phyloP scores from a whole-genome alignment of 129 eudicot genomes.

The Artemisia argyi region DNA sequence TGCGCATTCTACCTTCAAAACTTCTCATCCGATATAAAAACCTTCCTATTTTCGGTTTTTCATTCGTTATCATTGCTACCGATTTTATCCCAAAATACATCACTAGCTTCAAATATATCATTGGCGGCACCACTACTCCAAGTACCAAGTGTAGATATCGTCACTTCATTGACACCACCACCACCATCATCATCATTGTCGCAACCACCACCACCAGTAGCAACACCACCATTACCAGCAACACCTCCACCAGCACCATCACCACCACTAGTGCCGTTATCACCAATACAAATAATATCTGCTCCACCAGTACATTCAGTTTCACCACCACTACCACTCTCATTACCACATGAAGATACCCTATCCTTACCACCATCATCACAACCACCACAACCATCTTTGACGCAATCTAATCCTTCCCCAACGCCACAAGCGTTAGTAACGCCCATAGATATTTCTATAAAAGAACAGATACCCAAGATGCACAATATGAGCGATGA shows the following conservation, averaged over 20 bases:
- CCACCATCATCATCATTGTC: neutral
- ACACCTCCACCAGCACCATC: neutral
- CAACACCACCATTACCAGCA: neutral
- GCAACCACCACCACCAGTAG: slow-evolving; percentile 9
- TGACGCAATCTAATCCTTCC: neutral
- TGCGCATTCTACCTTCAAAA: slow-evolving; percentile 37
- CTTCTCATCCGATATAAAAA: slow-evolving; percentile 19
- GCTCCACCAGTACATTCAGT: neutral
- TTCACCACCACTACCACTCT: neutral
- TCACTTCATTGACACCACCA: neutral
- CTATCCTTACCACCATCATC: neutral
- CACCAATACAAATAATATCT: neutral
- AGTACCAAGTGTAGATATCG: neutral
- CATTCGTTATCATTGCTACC: slow-evolving; percentile 10
- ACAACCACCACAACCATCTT: neutral
- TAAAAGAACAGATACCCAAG: slow-evolving; percentile 17
- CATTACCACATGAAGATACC: too few species aligned
- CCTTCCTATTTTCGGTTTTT: neutral
- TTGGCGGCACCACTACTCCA: neutral
- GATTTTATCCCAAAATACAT: neutral
- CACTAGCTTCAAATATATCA: neutral
- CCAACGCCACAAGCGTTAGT: neutral
- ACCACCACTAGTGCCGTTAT: neutral
- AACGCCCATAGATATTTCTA: neutral
- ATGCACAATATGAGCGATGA: slow-evolving; percentile 58